phyloP scores from a whole-genome alignment of 371 early-diverging fungal genomes.

The Mucor sp. region DNA sequence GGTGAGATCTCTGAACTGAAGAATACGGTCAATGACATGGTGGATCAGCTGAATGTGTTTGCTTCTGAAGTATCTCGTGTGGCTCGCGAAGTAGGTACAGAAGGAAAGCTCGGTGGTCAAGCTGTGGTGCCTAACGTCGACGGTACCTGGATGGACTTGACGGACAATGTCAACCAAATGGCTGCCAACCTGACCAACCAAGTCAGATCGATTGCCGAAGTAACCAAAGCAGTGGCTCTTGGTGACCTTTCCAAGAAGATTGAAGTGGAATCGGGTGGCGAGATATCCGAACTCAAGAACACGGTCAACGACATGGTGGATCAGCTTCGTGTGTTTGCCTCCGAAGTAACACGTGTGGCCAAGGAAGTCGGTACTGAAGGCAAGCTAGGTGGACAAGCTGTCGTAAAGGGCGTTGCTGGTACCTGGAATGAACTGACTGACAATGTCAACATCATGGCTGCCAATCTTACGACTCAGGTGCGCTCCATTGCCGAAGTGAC shows the following conservation, averaged over 20 bases:
- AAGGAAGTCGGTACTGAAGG: slow-evolving; percentile 40
- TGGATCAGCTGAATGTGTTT: slow-evolving; percentile 44
- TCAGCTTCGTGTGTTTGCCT: slow-evolving; percentile 36
- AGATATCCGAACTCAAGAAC: slow-evolving; percentile 35
- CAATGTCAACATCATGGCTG: slow-evolving; percentile 44
- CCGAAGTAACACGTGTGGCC: slow-evolving; percentile 51
- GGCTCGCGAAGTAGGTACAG: slow-evolving; percentile 41
- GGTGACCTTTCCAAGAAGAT: slow-evolving; percentile 39
- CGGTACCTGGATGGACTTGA: slow-evolving; percentile 52
- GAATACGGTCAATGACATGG: slow-evolving; percentile 38
- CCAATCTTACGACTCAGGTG: slow-evolving; percentile 46
- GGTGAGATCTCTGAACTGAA: slow-evolving; percentile 40
- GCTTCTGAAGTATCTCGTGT: slow-evolving; percentile 56
- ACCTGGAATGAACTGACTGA: slow-evolving; percentile 25
- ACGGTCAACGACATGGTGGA: slow-evolving; percentile 41
- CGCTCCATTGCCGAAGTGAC: slow-evolving; percentile 44
- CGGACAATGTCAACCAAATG: slow-evolving; percentile 51
- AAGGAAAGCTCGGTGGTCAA: slow-evolving; percentile 55
- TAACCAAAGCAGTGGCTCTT: slow-evolving; percentile 30
- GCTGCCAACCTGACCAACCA: slow-evolving; percentile 59
- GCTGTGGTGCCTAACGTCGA: slow-evolving; percentile 41
- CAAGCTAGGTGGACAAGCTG: slow-evolving; percentile 46
- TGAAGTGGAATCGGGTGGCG: slow-evolving; percentile 35
- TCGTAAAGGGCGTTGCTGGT: slow-evolving; percentile 35
- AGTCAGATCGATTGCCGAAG: slow-evolving; percentile 51